Base-by-base conservation (phyloP, 208 protist genomes). In the Porcisia deanei region DNA sequence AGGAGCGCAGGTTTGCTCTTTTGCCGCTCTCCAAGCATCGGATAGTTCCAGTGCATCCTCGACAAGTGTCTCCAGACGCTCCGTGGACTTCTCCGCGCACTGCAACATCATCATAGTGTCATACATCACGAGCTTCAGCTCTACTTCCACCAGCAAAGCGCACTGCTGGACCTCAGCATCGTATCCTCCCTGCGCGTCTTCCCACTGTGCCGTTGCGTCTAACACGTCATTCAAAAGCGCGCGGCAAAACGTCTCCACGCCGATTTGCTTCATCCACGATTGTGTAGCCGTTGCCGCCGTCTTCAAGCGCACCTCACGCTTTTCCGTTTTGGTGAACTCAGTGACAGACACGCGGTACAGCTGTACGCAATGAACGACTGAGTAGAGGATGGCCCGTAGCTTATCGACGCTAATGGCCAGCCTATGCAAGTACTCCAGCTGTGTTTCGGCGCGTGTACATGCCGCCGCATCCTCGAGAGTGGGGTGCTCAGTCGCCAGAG, bases 321-420 rank as follows among this genome's bases (percentile, higher is more conserved):
- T 93, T 22, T 84, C 80, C 7, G 53, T 39, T 8, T 69, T 82
- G 0, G 84, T 72, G 45, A 74, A 77, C 53, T 4, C 45, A 16
- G 14, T 22, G 0, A 53, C 37, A 2, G 77, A 72, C 34, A 70
- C 22, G 25, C 71, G 52, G 52, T 92, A 93, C 3, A 87, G 57
- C n/a, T 86, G 85, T 71, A 80, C 41, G 25, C 83, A 90, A 20
- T 80, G 86, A 41, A 76, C 68, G 0, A 88, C 65, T 43, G 89
- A 89, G 57, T 86, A 85, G 39, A 73, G 43, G 22, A 90, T 69
- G 25, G 66, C 47, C 22, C 74, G 77, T 54, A 90, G 70, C 52
- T 66, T 77, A 34, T 91, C 78, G 6, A 91, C 49, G 0, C 75
- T 69, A 41, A 65, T 37, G 1, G 67, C 55, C 12, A 83, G 41